Base-by-base conservation (phyloP, 2,329 filamentous ascomycete species). In the Dothiorella sarmentorum region DNA sequence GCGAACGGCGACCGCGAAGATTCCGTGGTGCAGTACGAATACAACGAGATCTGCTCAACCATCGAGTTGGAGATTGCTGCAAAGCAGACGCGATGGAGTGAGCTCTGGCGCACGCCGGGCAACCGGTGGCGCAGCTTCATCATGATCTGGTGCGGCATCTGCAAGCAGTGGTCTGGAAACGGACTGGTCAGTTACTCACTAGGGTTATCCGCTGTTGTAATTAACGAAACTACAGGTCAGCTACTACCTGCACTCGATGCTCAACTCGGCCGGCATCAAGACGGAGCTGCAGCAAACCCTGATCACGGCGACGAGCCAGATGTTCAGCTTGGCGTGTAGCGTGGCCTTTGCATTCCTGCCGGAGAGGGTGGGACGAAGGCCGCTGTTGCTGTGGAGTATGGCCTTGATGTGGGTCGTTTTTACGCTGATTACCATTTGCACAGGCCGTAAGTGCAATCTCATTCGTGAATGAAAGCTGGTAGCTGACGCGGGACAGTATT, bases 21-120 rank as follows among this genome's bases (percentile, higher is more conserved):
- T 65, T 68, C 81, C 2, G 82, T 82, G 0, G 86, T 89, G 9
- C 82, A 85, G 64, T 85, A 85, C 68, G 84, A 89, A 69, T 86
- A 79, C 69, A 79, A 79, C 55, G 85, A 89, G 73, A 89, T 89
- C 70, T 81, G 80, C 65, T 80, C 85, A 66, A 86, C 84, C 11
- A 81, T 88, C 59, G 73, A 75, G 55, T 73, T 85, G 61, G 85
- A 88, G 66, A 79, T 79, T 22, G 55, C 40, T 2, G 55, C 55
- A 13, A 57, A 49, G 55, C 55, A 57, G 29, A 57, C 55, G 1
- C n/a, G n/a, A 27, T 56, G 52, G 52, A 43, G 38, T 18, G 52
- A 56, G 29, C 40, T 56, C 2, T 56, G 52, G 52, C 52, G 52
- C 17, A 56, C 52, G 5, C 52, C 52, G 7, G 82, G 80, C 33